Base-by-base conservation (phyloP, 1,284 basidiomycete species). In the Schizophyllum commune region DNA sequence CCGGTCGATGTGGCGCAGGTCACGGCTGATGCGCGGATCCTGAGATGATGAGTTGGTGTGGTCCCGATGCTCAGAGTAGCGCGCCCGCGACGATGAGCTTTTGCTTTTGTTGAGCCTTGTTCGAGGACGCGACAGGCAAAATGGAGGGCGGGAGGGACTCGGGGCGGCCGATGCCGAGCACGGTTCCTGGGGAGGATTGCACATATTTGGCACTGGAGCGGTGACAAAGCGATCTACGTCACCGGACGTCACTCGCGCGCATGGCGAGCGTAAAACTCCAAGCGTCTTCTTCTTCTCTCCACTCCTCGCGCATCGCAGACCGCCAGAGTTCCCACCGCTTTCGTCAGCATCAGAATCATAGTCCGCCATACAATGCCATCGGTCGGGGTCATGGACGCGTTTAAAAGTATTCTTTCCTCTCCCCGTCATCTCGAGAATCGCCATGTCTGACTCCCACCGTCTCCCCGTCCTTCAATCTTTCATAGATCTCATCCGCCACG, bases 401-500 rank as follows among this genome's bases (percentile, higher is more conserved):
- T 89, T 74, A 89, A 89, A 77, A 89, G 88, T 89, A 70, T 33
- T 34, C n/a, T 39, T 55, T 15, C 13, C 51, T 27, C 56, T 22
- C 51, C 52, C 27, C 62, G 58, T 62, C 64, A 52, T 57, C 58
- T 60, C 65, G 62, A 11, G 17, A 13, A 13, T 47, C 17, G 39
- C 39, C 39, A 47, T 47, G 39, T 58, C 65, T 65, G 61, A 53
- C 63, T 59, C 61, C 51, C 65, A 65, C 33, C 62, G 52, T 60
- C 58, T 67, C 55, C 57, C 59, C 53, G 39, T 64, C 51, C 33
- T 64, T 59, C 60, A 62, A 68, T 62, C 58, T 62, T 66, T 67
- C 63, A 58, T 67, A 92, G 92, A 92, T 77, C 88, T 96, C 70
- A 91, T 95, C 64, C 84, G 93, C 68, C 89, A 93, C 75, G 89